Evolutionary conservation across 768 basidiomycete genomes (phyloP).

Genomic region (Neoboletus brunneissimus): DNA sequence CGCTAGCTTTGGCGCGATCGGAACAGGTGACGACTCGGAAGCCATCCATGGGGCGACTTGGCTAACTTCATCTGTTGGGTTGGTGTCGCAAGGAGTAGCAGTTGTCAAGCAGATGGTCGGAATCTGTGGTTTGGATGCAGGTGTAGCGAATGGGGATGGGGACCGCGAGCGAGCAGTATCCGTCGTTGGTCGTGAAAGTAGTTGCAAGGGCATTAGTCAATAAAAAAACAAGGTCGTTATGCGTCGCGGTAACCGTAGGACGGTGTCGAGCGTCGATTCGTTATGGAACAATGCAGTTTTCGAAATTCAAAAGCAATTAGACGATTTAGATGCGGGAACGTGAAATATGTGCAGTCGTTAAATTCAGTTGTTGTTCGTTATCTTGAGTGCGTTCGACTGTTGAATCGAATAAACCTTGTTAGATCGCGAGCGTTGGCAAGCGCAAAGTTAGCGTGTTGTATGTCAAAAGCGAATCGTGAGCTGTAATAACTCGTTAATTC

Average conservation of each 20-base stretch:
- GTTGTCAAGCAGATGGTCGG: constrained; percentile 71
- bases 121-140: constrained; percentile 31
- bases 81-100: constrained; percentile 59
- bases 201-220: constrained; percentile 30
- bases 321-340: not conserved
- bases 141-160: constrained; percentile 28
- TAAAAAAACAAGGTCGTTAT: constrained; percentile 25
- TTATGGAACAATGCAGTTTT: constrained; percentile 23
- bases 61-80: constrained; percentile 32
- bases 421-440: constrained; percentile 15
- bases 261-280: constrained; percentile 23
- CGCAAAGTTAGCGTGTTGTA: constrained; percentile 13
- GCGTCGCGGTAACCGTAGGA: constrained; percentile 14
- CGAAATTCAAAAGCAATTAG: constrained; percentile 18
- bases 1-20: constrained; percentile 30
- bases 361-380: constrained; percentile 20
- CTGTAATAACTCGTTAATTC: constrained; percentile 20
- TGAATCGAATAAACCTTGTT: constrained; percentile 18
- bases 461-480: constrained; percentile 25
- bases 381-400: constrained; percentile 15
- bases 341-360: constrained; percentile 22
- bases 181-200: constrained; percentile 30
- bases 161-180: constrained; percentile 26
- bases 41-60: constrained; percentile 22
- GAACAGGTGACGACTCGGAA: constrained; percentile 12